Evolutionary conservation across 768 basidiomycete species (phyloP), one percentile per base, ranked within the genome.

Genomic region (Mycena maculata): DNA sequence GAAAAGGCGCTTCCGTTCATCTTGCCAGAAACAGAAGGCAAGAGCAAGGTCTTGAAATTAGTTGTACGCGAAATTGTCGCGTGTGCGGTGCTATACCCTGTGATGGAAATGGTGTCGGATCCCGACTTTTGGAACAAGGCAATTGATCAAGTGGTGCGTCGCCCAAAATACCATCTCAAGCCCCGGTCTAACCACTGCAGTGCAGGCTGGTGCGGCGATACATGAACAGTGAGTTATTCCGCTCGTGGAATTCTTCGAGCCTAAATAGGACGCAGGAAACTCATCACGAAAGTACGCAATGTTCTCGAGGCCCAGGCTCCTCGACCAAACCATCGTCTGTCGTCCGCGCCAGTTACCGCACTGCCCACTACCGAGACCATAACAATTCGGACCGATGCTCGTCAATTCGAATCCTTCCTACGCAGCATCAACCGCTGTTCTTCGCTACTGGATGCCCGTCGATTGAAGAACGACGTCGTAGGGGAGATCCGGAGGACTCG

Each of bases 101-200:
- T 97, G 59, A 90, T 97, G 84, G 94, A 98, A 53, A 94, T 97
- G 91, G 75, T 98, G 38, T 86, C 92, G 30, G 98, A 99, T 76
- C 94, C 96, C 6, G 98, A 99, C 77, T 98, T 98, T 70, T 98
- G 96, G 96, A 99, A 99, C 80, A 85, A 89, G 63, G 87, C 88
- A 39, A 93, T 98, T 54, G 96, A 98, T 77, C 91, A 96, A 80
- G 88, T 94, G 81, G 96, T 95, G 76, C 79, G 94, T 83, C 12
- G 27, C 12, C 45, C 22, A 69, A 71, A 49, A 18, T 31, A 25
- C 36, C 45, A 9, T 38, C 63, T 15, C 6, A n/a, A 13, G 16
- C 5, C 10, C 53, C 38, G 56, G 8, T 65, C 36, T 58, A 48
- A 41, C 65, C 53, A 49, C 59, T 36, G 63, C 18, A 18, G 18